Percentiles rank a stretch among this genome's conserved stretches.
phyloP scores from a whole-genome alignment of 1,284 basidiomycete species.

The Sporisorium graminicola region DNA sequence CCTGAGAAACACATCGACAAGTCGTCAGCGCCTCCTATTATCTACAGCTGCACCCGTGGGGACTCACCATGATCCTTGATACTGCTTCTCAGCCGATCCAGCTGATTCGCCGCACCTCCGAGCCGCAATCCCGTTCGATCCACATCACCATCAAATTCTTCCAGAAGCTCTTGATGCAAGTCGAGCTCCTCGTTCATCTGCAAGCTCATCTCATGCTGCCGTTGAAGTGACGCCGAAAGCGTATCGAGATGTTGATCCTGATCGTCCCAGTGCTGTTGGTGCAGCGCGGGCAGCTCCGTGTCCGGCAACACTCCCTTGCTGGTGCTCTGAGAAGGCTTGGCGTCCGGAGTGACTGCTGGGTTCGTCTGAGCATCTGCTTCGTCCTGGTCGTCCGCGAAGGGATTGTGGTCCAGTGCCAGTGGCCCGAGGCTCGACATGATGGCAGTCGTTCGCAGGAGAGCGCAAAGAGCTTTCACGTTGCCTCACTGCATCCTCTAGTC shows the following conservation, averaged over 20 bases:
- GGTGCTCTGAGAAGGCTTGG: background rate
- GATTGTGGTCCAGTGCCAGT: conserved; percentile 29
- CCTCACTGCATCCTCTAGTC: conserved; percentile 2
- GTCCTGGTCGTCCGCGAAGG: conserved; percentile 42
- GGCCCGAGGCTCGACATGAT: conserved; percentile 34
- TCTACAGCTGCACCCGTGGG: too few relatives aligned
- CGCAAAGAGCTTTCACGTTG: background rate
- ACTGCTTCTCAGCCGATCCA: conserved; percentile 56
- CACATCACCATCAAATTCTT: conserved; percentile 56
- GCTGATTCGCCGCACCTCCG: conserved; percentile 54
- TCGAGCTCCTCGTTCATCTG: conserved; percentile 69
- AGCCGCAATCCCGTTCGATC: conserved; percentile 59
- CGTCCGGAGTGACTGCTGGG: background rate
- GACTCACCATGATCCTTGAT: conserved; percentile 64
- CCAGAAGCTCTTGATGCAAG: conserved; percentile 59
- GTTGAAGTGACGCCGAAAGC: conserved; percentile 57
- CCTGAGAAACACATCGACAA: conserved; percentile 20
- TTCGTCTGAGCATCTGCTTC: background rate
- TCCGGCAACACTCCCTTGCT: background rate
- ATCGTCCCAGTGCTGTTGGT: conserved; percentile 50
- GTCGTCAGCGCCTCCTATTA: background rate
- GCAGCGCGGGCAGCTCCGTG: conserved; percentile 24
- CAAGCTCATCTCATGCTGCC: conserved; percentile 64
- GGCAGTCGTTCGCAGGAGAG: background rate
- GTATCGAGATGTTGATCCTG: conserved; percentile 64